Evolutionary conservation across 495 filamentous ascomycete species (phyloP).

Genomic region (Lophiotrema nucula): DNA sequence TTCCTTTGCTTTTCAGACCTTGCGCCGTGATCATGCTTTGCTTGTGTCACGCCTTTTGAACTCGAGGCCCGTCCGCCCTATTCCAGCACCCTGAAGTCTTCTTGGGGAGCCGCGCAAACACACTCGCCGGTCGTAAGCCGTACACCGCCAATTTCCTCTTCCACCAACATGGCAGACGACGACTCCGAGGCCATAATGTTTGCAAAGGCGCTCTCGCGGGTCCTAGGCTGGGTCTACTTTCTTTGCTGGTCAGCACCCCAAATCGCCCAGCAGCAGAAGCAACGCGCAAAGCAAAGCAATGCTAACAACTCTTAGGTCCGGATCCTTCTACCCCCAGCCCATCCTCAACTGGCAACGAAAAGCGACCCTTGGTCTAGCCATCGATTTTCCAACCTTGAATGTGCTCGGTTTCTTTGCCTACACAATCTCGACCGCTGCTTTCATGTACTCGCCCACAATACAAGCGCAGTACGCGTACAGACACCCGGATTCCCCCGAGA

Average conservation of each 20-base stretch:
- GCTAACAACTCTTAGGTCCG: constrained; percentile 51
- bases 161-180: no score
- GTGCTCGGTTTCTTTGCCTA: constrained; percentile 79
- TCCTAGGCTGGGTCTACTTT: constrained; percentile 40
- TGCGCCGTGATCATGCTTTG: no score
- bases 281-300: neutral
- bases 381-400: constrained; percentile 85
- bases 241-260: constrained; percentile 33
- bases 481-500: constrained; percentile 65
- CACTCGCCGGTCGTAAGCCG: no score
- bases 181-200: constrained; percentile 24
- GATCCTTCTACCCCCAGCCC: constrained; percentile 91
- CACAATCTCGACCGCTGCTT: constrained; percentile 64
- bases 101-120: no score
- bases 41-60: no score
- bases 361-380: constrained; percentile 76
- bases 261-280: constrained; percentile 40
- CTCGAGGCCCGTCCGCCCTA: no score
- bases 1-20: no score
- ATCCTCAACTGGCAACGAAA: constrained; percentile 70
- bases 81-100: no score
- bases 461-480: constrained; percentile 81
- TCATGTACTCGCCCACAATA: constrained; percentile 77
- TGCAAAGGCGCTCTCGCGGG: constrained; percentile 25
- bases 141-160: no score